A percentile compares a stretch with the other conserved stretches of the same genome.
Evolutionary conservation across 2,329 filamentous ascomycete genomes (phyloP).

Genomic region (Pochonia chlamydosporia): DNA sequence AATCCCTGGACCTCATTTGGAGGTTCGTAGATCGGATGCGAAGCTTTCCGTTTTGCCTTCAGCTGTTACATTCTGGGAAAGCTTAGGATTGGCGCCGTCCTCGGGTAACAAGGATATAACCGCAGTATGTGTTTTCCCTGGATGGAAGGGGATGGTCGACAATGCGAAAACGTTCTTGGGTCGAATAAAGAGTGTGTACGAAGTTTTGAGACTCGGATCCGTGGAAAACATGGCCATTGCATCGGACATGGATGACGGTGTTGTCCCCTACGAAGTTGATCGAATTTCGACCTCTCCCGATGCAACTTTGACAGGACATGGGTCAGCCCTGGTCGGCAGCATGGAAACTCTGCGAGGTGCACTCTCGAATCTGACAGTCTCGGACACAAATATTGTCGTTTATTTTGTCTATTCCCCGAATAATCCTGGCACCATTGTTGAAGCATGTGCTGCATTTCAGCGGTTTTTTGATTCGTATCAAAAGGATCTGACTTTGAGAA

Average conservation of each 20-base stretch:
- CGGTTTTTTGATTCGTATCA: conserved; percentile 58
- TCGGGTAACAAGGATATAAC: conserved; percentile 66
- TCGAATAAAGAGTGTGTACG: conserved; percentile 65
- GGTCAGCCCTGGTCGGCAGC: conserved; percentile 41
- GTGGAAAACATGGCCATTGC: conserved; percentile 48
- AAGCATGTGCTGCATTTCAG: conserved; percentile 70
- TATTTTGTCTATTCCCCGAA: conserved; percentile 70
- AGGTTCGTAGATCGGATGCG: conserved; percentile 63
- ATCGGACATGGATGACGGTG: conserved; percentile 33
- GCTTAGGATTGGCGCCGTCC: conserved; percentile 66
- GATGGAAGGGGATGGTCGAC: conserved; percentile 55
- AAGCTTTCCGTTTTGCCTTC: conserved; percentile 69
- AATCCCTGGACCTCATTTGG: conserved; percentile 64
- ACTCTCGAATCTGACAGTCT: conserved; percentile 34
- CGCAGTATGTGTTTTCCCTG: conserved; percentile 65
- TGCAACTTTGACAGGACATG: conserved; percentile 33
- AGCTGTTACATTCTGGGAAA: conserved; percentile 76
- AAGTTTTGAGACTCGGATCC: conserved; percentile 64
- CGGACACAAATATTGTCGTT: conserved; percentile 61
- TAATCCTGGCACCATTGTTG: conserved; percentile 54
- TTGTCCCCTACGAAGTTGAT: conserved; percentile 46
- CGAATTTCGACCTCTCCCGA: conserved; percentile 35
- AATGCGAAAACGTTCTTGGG: conserved; percentile 60
- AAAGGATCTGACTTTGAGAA: conserved; percentile 36
- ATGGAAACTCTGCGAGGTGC: conserved; percentile 43